Conservation (phyloP, 2,329 filamentous ascomycete genomes). For the Pseudogymnoascus sp. region DNA sequence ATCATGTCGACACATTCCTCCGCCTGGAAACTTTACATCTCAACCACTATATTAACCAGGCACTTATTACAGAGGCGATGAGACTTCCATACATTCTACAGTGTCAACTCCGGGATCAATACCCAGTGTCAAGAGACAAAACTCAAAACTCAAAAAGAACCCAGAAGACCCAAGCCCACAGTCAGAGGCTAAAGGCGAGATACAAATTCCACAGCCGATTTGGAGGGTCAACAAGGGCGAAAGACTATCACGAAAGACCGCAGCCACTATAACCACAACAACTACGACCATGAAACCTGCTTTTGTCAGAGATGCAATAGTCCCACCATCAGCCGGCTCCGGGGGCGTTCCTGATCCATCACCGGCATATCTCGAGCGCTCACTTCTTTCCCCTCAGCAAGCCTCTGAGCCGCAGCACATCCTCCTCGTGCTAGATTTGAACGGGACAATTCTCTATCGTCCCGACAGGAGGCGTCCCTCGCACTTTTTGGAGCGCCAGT, state of each 20-base stretch:
- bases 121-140: neutral
- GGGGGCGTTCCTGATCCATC: slow-evolving; percentile 47
- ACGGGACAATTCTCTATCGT: slow-evolving; percentile 78
- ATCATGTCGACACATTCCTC: neutral
- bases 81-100: neutral
- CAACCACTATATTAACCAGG: neutral
- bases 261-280: neutral
- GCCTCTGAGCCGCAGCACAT: slow-evolving; percentile 48
- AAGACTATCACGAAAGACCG: neutral
- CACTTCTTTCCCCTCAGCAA: slow-evolving; percentile 36
- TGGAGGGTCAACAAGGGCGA: neutral
- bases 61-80: neutral
- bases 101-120: neutral
- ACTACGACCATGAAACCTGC: neutral
- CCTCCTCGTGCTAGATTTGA: slow-evolving; percentile 83
- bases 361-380: slow-evolving; percentile 48
- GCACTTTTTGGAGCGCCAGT: slow-evolving; percentile 56
- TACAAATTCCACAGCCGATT: neutral
- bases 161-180: neutral
- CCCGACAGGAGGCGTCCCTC: slow-evolving; percentile 42
- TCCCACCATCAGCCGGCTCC: slow-evolving; percentile 3
- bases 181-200: neutral
- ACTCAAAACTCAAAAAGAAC: neutral
- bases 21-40: neutral
- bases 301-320: neutral